A percentile compares a stretch with the other conserved stretches of the same genome.
These are phyloP conservation scores for Ophiostoma piceae DNA, from an alignment of 2,329 filamentous ascomycete genomes.

Conservation along the genomic window DNA sequence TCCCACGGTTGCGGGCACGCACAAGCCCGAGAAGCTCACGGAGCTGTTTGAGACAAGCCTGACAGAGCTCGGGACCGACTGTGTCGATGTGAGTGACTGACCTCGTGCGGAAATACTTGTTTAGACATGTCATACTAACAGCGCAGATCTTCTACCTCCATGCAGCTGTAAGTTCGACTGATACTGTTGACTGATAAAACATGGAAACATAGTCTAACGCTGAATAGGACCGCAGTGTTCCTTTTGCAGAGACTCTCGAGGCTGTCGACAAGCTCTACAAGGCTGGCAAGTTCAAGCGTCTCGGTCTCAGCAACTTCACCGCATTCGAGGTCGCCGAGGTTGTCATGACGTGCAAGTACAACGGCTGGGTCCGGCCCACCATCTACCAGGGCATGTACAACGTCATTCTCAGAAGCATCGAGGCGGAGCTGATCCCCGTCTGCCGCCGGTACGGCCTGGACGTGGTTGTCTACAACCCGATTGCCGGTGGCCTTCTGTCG, in stretches of 20 bases:
- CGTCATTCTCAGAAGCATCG: slow-evolving; percentile 44
- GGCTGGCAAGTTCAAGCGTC: slow-evolving; percentile 63
- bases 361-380: slow-evolving; percentile 63
- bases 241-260: slow-evolving; percentile 57
- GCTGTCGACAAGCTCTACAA: slow-evolving; percentile 65
- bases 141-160: slow-evolving; percentile 66
- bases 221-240: slow-evolving; percentile 25
- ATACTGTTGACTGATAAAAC: neutral
- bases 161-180: slow-evolving; percentile 42
- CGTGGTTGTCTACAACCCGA: slow-evolving; percentile 65
- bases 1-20: slow-evolving; percentile 52
- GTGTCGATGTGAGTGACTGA: slow-evolving; percentile 55
- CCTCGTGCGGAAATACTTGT: neutral
- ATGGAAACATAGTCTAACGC: neutral
- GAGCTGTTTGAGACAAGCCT: slow-evolving; percentile 61
- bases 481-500: slow-evolving; percentile 65
- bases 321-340: slow-evolving; percentile 74
- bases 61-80: slow-evolving; percentile 64
- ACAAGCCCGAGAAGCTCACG: slow-evolving; percentile 58
- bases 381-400: slow-evolving; percentile 76
- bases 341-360: slow-evolving; percentile 60
- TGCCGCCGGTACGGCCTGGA: slow-evolving; percentile 64
- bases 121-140: neutral
- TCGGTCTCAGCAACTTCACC: slow-evolving; percentile 68
- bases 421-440: slow-evolving; percentile 60